phyloP scores from a whole-genome alignment of 1,284 basidiomycete genomes.

The Sporisorium reilianum region DNA sequence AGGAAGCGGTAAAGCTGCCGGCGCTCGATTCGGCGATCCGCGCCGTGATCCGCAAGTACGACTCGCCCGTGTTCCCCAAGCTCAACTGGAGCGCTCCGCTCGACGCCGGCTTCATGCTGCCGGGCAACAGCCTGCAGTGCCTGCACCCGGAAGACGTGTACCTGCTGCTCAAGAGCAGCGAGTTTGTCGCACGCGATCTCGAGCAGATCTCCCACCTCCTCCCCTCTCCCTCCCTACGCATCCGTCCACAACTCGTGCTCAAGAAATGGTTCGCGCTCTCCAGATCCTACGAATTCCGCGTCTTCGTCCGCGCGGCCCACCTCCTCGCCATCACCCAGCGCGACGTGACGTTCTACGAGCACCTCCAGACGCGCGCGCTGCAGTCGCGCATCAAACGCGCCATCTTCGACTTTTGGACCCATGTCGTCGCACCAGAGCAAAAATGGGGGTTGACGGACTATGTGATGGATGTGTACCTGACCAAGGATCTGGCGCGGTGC shows the following conservation, averaged over 20 bases:
- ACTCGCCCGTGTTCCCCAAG: conserved; percentile 90
- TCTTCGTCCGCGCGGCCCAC: conserved; percentile 41
- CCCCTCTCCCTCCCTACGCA: background rate
- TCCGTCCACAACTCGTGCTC: conserved; percentile 78
- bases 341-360: conserved; percentile 84
- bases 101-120: conserved; percentile 91
- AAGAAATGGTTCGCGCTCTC: conserved; percentile 91
- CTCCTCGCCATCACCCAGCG: conserved; percentile 83
- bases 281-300: conserved; percentile 72
- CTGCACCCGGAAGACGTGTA: conserved; percentile 89
- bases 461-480: conserved; percentile 86
- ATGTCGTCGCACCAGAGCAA: conserved; percentile 71
- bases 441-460: conserved; percentile 68
- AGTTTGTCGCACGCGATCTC: conserved; percentile 87
- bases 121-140: conserved; percentile 87
- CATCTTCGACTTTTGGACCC: conserved; percentile 78
- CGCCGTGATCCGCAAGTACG: conserved; percentile 77
- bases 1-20: conserved; percentile 39
- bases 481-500: conserved; percentile 79
- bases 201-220: conserved; percentile 70
- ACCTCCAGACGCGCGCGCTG: conserved; percentile 74
- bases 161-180: conserved; percentile 89
- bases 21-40: conserved; percentile 82
- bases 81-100: conserved; percentile 66
- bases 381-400: conserved; percentile 74